phyloP scores from a whole-genome alignment of 169 alveolate genomes.

The Cryptosporidium ubiquitum region DNA sequence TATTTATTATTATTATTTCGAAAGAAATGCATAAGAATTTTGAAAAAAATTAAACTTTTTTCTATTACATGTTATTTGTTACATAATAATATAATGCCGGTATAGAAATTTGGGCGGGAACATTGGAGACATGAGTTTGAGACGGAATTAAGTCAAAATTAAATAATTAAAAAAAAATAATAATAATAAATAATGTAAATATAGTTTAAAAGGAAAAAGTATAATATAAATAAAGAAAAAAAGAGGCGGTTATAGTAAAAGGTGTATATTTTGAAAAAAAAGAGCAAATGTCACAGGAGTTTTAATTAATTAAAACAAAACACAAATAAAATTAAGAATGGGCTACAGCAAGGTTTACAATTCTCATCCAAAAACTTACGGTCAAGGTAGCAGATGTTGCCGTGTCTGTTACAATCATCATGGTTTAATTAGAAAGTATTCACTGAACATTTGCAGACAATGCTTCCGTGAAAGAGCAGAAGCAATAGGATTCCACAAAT shows the following conservation, averaged over 20 bases:
- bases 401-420: slow-evolving; percentile 97
- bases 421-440: slow-evolving; percentile 98
- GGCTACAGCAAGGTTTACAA: slow-evolving; percentile 73
- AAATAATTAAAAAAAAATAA: not conserved
- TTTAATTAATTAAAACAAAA: not conserved
- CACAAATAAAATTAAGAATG: slow-evolving; percentile 10
- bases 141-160: slow-evolving; percentile 29
- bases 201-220: not conserved
- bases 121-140: slow-evolving; percentile 10
- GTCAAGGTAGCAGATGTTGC: slow-evolving; percentile 92
- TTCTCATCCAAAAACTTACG: slow-evolving; percentile 88
- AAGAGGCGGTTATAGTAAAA: not conserved
- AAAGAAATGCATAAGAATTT: too few relatives aligned
- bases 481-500: slow-evolving; percentile 94
- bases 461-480: slow-evolving; percentile 98
- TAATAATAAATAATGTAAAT: not conserved
- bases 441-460: slow-evolving; percentile 96
- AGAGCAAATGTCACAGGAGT: not conserved
- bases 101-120: slow-evolving; percentile 5
- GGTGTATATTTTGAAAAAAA: not conserved
- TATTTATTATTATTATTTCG: too few relatives aligned
- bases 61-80: too few relatives aligned
- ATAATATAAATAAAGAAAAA: not conserved
- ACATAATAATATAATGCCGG: not conserved
- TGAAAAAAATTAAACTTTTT: too few relatives aligned